A percentile compares a stretch with the other conserved stretches of the same genome.
Conservation (phyloP, 2,329 filamentous ascomycete genomes). For the Canariomyces notabilis region DNA sequence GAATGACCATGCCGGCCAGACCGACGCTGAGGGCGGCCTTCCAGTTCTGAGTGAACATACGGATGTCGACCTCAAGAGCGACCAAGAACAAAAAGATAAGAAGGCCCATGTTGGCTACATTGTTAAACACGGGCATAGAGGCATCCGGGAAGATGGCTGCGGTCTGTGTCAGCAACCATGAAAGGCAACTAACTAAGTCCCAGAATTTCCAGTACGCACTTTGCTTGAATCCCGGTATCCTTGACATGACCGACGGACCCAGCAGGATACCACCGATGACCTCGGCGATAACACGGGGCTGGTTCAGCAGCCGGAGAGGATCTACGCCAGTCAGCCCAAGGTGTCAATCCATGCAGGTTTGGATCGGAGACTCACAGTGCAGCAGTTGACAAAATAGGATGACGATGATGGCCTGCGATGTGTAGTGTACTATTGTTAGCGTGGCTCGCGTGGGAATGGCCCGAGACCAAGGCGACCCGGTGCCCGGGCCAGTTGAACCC, state of each 20-base stretch:
- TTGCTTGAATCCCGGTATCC: slow-evolving; percentile 70
- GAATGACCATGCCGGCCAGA: slow-evolving; percentile 71
- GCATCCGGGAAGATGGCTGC: slow-evolving; percentile 67
- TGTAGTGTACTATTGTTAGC: slow-evolving; percentile 22
- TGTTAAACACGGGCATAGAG: slow-evolving; percentile 69
- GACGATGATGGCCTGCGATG: slow-evolving; percentile 51
- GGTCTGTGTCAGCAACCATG: slow-evolving; percentile 1
- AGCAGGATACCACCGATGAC: slow-evolving; percentile 75
- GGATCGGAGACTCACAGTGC: slow-evolving; percentile 40
- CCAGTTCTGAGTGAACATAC: slow-evolving; percentile 76
- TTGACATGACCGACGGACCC: slow-evolving; percentile 82
- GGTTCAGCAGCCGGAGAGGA: slow-evolving; percentile 33
- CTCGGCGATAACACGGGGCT: slow-evolving; percentile 74
- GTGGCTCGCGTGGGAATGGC: not conserved
- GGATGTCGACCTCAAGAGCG: slow-evolving; percentile 78
- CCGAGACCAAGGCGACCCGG: not conserved
- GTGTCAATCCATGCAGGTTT: no score
- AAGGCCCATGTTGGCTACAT: slow-evolving; percentile 78
- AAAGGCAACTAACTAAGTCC: not conserved
- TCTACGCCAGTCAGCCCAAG: slow-evolving; percentile 19
- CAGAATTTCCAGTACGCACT: slow-evolving; percentile 6
- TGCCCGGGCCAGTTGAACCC: no score
- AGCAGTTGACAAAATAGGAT: slow-evolving; percentile 69
- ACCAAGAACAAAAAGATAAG: slow-evolving; percentile 85
- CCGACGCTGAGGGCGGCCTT: slow-evolving; percentile 71